These are phyloP conservation scores for Eucalyptus tenuipes DNA, from an alignment of 345 rosid species.

Conservation along the genomic window DNA sequence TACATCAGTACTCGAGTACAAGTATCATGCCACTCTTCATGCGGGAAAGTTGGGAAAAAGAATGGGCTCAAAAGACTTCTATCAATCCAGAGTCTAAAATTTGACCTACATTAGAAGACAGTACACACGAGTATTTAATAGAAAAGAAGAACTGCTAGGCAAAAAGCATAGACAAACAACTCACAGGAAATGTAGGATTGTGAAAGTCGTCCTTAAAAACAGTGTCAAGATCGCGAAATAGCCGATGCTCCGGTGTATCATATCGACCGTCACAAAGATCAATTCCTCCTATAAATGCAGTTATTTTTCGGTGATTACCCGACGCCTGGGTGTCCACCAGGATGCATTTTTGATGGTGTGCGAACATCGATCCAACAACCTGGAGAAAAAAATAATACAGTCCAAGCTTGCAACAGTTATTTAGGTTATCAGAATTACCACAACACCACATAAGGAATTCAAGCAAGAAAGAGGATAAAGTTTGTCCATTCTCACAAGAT, in stretches of 20 bases:
- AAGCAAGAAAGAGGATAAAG: background rate
- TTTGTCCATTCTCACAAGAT: background rate
- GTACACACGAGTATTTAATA: background rate
- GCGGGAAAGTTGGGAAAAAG: background rate
- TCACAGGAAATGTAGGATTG: slow-evolving; percentile 83
- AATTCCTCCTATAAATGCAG: slow-evolving; percentile 84
- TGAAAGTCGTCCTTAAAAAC: slow-evolving; percentile 72
- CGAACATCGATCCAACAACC: slow-evolving; percentile 86
- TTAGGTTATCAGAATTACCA: background rate
- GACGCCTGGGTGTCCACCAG: slow-evolving; percentile 77
- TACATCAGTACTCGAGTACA: background rate
- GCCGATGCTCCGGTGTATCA: slow-evolving; percentile 84
- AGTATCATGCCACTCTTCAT: background rate
- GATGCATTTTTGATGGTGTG: slow-evolving; percentile 92
- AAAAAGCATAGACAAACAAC: slow-evolving; percentile 6
- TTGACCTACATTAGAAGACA: background rate
- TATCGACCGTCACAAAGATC: slow-evolving; percentile 97
- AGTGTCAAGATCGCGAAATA: slow-evolving; percentile 55
- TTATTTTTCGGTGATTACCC: slow-evolving; percentile 66
- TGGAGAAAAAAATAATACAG: slow-evolving; percentile 1
- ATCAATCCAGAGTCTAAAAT: background rate
- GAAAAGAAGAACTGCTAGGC: background rate
- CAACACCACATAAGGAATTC: background rate
- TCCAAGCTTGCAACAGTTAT: background rate
- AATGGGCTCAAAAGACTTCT: background rate